These are phyloP conservation scores for Paracorniculantispora psalliotae DNA, from an alignment of 2,329 filamentous ascomycete species.

Conservation along the genomic window DNA sequence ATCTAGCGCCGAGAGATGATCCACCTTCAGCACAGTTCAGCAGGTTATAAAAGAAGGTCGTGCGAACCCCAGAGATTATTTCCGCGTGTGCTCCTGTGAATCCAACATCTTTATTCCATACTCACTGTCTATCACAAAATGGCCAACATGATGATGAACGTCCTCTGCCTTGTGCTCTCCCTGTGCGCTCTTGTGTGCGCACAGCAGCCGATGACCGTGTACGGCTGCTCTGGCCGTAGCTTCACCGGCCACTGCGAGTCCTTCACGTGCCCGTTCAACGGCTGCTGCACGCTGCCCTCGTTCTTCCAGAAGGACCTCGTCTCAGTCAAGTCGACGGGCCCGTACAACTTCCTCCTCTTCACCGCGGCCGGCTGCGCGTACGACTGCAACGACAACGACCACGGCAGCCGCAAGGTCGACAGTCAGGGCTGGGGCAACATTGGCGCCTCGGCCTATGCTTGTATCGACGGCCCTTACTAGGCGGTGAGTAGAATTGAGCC, in stretches of 20 bases:
- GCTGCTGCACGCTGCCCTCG: constrained; percentile 6
- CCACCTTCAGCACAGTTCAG: background rate
- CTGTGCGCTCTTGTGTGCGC: background rate
- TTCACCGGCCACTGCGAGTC: constrained; percentile 7
- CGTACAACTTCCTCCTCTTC: constrained; percentile 6
- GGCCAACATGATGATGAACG: background rate
- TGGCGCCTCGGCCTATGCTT: constrained; percentile 8
- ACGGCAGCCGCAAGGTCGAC: constrained; percentile 1
- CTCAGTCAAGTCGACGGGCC: constrained; percentile 8
- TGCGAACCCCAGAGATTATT: background rate
- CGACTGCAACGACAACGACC: constrained; percentile 10
- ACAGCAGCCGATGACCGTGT: background rate
- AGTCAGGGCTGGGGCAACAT: constrained; percentile 9
- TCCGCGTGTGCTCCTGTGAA: too few relatives aligned
- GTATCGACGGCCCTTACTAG: constrained; percentile 7
- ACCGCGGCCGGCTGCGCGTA: constrained; percentile 1
- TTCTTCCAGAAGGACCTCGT: constrained; percentile 10
- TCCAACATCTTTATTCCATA: background rate
- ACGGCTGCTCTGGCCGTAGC: background rate
- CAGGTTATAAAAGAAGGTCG: background rate
- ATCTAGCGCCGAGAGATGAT: background rate
- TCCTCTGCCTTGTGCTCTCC: constrained; percentile 1
- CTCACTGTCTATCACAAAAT: background rate
- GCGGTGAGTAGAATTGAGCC: background rate
- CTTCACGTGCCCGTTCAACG: constrained; percentile 1